Evolutionary conservation across 2,329 filamentous ascomycete species (phyloP).

Genomic region (Cadophora gregata): DNA sequence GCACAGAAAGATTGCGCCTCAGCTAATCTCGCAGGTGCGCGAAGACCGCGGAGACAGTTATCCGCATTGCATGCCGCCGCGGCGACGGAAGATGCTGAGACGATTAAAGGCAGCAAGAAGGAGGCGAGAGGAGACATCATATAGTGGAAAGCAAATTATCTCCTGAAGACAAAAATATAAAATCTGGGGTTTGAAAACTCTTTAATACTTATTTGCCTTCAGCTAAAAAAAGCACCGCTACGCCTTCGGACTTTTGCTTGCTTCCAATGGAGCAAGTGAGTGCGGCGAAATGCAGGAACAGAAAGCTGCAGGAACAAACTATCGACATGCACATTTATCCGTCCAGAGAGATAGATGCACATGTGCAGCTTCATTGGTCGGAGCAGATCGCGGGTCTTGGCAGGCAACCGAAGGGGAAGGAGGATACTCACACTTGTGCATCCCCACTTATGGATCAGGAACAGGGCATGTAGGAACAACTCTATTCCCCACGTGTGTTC

Average conservation of each 20-base stretch:
- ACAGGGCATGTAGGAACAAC: background rate
- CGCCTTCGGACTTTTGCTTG: background rate
- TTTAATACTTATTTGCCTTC: background rate
- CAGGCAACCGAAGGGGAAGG: conserved; percentile 4
- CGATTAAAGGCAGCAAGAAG: background rate
- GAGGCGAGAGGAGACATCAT: background rate
- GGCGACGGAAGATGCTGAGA: conserved; percentile 9
- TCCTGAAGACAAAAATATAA: no score
- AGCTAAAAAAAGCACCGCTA: background rate
- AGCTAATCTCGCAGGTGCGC: conserved; percentile 21
- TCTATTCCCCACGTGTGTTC: conserved; percentile 5
- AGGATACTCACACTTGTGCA: background rate
- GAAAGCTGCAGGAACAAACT: conserved; percentile 5
- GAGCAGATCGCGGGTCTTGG: background rate
- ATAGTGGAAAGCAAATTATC: no score
- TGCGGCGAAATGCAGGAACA: background rate
- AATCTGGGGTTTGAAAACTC: background rate
- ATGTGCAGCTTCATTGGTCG: conserved; percentile 7
- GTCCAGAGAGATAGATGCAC: background rate
- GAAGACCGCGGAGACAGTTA: conserved; percentile 29
- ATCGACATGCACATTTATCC: background rate
- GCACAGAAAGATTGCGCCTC: conserved; percentile 28
- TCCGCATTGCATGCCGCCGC: conserved; percentile 27
- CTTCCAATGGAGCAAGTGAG: background rate
- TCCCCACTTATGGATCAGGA: background rate